Evolutionary conservation across 495 filamentous ascomycete genomes (phyloP), one percentile per base, ranked within the genome.

Genomic region (Eremomyces bilateralis): DNA sequence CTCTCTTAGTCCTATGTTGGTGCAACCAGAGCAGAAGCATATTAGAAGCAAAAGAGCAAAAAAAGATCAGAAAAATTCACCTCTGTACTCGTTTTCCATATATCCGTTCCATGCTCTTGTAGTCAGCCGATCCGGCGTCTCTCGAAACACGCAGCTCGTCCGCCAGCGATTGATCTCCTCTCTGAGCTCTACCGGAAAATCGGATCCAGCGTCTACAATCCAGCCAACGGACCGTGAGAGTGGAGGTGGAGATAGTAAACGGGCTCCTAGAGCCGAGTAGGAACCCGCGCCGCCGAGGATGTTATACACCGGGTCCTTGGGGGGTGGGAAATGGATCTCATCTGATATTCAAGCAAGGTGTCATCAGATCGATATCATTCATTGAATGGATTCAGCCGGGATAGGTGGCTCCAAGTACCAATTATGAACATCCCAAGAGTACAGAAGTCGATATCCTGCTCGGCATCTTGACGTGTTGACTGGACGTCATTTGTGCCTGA

Each of bases 401-500:
- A 15, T 31, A 34, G 36, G 22, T 17, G 8, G 8, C 24, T 37
- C 29, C 15, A 33, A 33, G 37, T 66, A 90, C 83, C 84, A 37
- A 95, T 77, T 32, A 92, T 93, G 46, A 93, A 84, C 85, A 94
- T 93, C 47, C 81, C 85, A 47, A 95, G 50, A 1, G 84, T 91
- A n/a, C n/a, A n/a, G n/a, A n/a, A n/a, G n/a, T n/a, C n/a, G n/a
- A n/a, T n/a, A n/a, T n/a, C n/a, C n/a, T n/a, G n/a, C n/a, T n/a
- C n/a, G n/a, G n/a, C n/a, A n/a, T n/a, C n/a, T n/a, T n/a, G n/a
- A n/a, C n/a, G n/a, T n/a, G n/a, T n/a, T n/a, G n/a, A n/a, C n/a
- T n/a, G n/a, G n/a, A n/a, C n/a, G n/a, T n/a, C n/a, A n/a, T n/a
- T n/a, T n/a, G n/a, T n/a, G n/a, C n/a, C n/a, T n/a, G n/a, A n/a